Base-by-base conservation (phyloP, 305 asterid species). In the Caryopteris hybrid region DNA sequence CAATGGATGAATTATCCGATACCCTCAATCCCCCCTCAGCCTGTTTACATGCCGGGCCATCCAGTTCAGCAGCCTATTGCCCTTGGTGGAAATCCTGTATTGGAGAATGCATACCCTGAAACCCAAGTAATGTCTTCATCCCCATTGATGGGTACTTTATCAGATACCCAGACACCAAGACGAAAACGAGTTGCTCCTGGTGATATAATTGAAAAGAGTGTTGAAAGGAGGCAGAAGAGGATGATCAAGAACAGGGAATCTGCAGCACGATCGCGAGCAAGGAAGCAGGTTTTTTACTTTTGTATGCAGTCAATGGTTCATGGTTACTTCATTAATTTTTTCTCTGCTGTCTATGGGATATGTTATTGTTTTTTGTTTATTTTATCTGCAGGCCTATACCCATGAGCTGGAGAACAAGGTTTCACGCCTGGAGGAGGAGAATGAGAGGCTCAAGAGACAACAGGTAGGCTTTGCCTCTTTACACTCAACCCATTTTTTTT, bases 401-500 rank as follows among this genome's bases (percentile, higher is more conserved):
- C 81, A 91, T 46, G 97, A 91, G 84, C 84, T 91, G 76, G 97
- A 91, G 88, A 81, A 82, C 84, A 91, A 91, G 85, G 87, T 91
- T 64, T 82, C 91, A 0, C 89, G 74, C 52, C 86, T 91, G 33
- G 97, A 91, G 85, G 95, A 86, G 80, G 97, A 91, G 89, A 91
- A 92, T 45, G 90, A 84, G 75, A 81, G 86, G 83, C 97, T 91
- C 64, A 88, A 79, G 82, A 82, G 76, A 78, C 92, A 79, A 69
- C 84, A 81, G 87, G 97, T 88, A 80, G 34, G 76, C 42, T 48
- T 69, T 69, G 54, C 61, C 38, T 64, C 73, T 42, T 59, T 60
- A 17, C 16, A 20, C 62, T 65, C 58, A 8, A 34, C 50, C 6
- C 3, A 46, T 11, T 11, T 6, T 41, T 56, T 21, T 61, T 12